Evolutionary conservation across 2,329 filamentous ascomycete genomes (phyloP), one percentile per base, ranked within the genome.

Genomic region (Phyllachora maydis): DNA sequence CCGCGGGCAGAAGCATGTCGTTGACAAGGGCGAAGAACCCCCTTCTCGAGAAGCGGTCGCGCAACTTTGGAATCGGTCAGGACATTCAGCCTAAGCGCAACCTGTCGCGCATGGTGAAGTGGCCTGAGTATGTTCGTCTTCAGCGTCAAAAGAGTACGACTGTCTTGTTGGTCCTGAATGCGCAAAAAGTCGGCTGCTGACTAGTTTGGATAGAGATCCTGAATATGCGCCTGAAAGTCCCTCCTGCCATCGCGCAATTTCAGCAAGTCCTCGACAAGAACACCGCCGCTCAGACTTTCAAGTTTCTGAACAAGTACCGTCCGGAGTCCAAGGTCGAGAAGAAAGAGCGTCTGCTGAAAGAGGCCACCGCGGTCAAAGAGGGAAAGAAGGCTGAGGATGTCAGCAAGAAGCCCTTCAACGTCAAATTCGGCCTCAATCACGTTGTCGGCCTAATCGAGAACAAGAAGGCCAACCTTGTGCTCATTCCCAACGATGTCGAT

Each of bases 341-440:
- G 81, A 98, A 95, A 74, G 90, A 98, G 67, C 82, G 88, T 61
- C 68, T 98, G 38, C 71, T 78, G 54, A 82, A 92, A 70, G 88
- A 98, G 71, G 88, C 90, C 37, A 92, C 83, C 44, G 90, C 88
- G 47, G 71, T 98, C 54, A 73, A 82, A 54, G 83, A 95, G 59
- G 88, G 90, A 57, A 93, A 95, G 78, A 98, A 95, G 78, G 95
- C 95, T 78, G 90, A 98, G 70, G 83, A 92, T 47, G 85, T 91
- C 52, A 79, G 70, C 76, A 95, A 95, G 81, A 98, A 98, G 78
- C 88, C 88, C 47, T 98, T 93, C 62, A 63, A 76, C 39, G 83
- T 88, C 69, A 98, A 98, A 75, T 98, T 93, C 61, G 88, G 88
- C 65, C 74, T 98, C 46, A 98, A 98, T 76, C 88, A 98, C 68